A percentile compares a stretch with the other conserved stretches of the same genome.
These are phyloP conservation scores for Petunia hybrid DNA, from an alignment of 305 asterid genomes.

Conservation along the genomic window DNA sequence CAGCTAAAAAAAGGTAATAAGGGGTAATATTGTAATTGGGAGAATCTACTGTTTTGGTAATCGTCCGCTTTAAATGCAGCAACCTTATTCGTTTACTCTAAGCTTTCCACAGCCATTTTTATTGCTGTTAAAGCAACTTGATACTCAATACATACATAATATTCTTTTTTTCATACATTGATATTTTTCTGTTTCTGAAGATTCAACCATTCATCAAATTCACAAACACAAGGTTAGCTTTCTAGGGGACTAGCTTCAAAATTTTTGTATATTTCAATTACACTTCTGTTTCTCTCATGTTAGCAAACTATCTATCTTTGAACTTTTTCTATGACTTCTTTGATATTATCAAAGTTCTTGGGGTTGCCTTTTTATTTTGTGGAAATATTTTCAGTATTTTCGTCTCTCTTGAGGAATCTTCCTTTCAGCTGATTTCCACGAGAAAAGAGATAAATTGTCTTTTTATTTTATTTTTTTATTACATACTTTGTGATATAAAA, in stretches of 20 bases:
- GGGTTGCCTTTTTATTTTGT: not conserved
- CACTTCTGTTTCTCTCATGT: not conserved
- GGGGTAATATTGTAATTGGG: conserved; percentile 1
- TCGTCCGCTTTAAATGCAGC: conserved; percentile 16
- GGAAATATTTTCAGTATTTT: not conserved
- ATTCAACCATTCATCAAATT: not conserved
- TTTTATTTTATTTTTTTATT: not conserved
- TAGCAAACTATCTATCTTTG: conserved; percentile 1
- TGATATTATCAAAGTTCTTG: not conserved
- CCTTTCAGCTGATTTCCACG: not conserved
- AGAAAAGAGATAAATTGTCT: not conserved
- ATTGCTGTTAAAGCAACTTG: not conserved
- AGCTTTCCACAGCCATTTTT: conserved; percentile 7
- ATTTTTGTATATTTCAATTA: not conserved
- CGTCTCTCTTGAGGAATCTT: not conserved
- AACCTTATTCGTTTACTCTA: not conserved
- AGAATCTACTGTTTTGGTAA: not conserved
- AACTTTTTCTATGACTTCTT: not conserved
- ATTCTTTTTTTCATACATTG: not conserved
- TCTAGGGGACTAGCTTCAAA: not conserved
- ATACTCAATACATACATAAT: not conserved
- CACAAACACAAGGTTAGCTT: conserved; percentile 26
- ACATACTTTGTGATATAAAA: not conserved
- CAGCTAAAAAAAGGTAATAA: not conserved
- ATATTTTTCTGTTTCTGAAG: not conserved